phyloP scores from a whole-genome alignment of 2,329 filamentous ascomycete genomes.

The Pseudogymnoascus sp. region DNA sequence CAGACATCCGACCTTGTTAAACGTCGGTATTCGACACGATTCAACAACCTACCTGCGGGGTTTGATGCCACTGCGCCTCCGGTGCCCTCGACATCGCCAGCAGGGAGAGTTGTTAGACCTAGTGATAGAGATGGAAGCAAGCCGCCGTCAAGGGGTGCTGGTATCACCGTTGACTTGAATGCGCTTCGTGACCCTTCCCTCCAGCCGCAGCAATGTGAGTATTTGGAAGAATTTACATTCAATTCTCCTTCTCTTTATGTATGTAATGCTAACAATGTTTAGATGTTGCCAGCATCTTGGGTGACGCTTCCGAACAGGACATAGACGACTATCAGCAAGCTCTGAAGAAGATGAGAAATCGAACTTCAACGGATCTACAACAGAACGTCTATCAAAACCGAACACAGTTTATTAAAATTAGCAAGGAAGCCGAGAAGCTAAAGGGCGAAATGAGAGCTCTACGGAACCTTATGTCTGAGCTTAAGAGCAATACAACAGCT shows the following conservation, averaged over 20 bases:
- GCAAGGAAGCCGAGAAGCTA: constrained; percentile 95
- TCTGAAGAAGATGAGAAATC: constrained; percentile 23
- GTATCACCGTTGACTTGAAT: constrained; percentile 64
- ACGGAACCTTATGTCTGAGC: constrained; percentile 81
- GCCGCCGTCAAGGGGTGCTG: constrained; percentile 32
- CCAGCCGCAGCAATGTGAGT: constrained; percentile 66
- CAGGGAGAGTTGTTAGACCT: constrained; percentile 38
- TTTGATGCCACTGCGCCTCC: constrained; percentile 59
- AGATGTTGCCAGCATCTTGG: constrained; percentile 31
- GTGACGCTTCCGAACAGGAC: constrained; percentile 26
- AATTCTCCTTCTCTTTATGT: neutral
- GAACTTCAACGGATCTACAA: constrained; percentile 59
- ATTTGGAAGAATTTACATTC: neutral
- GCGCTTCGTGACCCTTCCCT: constrained; percentile 73
- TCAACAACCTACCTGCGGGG: constrained; percentile 66
- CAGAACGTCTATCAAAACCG: constrained; percentile 96
- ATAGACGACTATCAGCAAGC: constrained; percentile 26
- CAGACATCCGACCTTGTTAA: constrained; percentile 78
- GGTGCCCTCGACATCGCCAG: constrained; percentile 60
- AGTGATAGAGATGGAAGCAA: constrained; percentile 21
- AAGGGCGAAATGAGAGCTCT: constrained; percentile 93
- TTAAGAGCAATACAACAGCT: constrained; percentile 68
- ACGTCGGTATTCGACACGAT: constrained; percentile 85
- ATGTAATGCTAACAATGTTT: constrained; percentile 13
- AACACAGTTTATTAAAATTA: constrained; percentile 98